Evolutionary conservation across 108 stramenopile genomes (phyloP).

Genomic region (Skeletonema marinoi): DNA sequence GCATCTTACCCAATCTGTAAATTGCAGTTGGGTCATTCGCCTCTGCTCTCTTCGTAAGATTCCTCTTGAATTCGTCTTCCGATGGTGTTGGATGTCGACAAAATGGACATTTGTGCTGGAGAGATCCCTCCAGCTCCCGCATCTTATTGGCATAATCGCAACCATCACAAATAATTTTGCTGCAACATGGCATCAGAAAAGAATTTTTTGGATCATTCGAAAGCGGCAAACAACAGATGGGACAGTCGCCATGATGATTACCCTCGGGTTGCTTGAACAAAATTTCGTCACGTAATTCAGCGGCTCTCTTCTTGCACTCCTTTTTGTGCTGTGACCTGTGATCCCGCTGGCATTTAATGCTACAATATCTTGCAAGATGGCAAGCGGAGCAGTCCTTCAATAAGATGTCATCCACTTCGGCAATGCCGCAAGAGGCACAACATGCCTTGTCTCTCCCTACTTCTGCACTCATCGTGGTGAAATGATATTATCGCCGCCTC

Average conservation of each 20-base stretch:
- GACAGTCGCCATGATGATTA: not conserved
- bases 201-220: not conserved
- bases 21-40: not conserved
- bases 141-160: not conserved
- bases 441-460: too few relatives aligned
- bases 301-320: too few relatives aligned
- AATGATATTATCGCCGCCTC: too few relatives aligned
- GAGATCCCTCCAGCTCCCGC: not conserved
- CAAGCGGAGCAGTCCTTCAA: too few relatives aligned
- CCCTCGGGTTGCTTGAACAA: too few relatives aligned
- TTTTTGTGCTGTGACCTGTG: too few relatives aligned
- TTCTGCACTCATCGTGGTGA: too few relatives aligned
- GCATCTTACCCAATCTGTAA: not conserved
- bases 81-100: not conserved
- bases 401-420: too few relatives aligned
- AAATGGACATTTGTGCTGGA: not conserved
- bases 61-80: not conserved
- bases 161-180: not conserved
- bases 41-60: not conserved
- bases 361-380: too few relatives aligned
- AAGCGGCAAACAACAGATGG: not conserved
- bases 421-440: too few relatives aligned
- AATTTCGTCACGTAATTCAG: too few relatives aligned
- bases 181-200: not conserved
- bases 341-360: too few relatives aligned